These are phyloP conservation scores for Jaltomata sinuosa DNA, from an alignment of 257 asterid species.

Conservation along the genomic window DNA sequence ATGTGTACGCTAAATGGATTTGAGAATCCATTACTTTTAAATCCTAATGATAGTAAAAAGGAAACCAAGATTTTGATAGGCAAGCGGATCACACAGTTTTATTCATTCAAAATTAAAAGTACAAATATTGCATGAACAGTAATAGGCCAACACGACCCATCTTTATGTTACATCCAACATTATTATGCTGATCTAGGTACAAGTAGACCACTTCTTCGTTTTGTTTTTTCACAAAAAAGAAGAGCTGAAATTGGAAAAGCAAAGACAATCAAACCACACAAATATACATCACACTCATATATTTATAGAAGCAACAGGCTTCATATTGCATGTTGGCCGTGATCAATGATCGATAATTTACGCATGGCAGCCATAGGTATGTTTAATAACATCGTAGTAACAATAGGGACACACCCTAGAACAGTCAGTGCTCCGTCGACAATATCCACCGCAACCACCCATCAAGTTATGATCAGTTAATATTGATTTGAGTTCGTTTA, in stretches of 20 bases:
- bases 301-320: background rate
- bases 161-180: background rate
- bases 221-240: background rate
- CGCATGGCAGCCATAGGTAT: background rate
- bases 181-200: background rate
- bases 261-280: background rate
- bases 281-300: background rate
- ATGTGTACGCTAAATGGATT: too few relatives aligned
- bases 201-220: background rate
- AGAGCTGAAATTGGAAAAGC: background rate
- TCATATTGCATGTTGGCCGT: background rate
- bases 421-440: too few relatives aligned
- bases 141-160: background rate
- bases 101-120: background rate
- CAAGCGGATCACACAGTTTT: background rate
- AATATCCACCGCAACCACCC: background rate
- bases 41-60: background rate
- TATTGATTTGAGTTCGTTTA: background rate
- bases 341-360: background rate
- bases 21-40: too few relatives aligned
- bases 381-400: background rate
- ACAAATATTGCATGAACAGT: background rate
- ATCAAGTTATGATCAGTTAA: background rate
- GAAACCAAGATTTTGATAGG: background rate
- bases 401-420: too few relatives aligned